These are phyloP conservation scores for Triadica sebifera DNA, from an alignment of 345 rosid genomes.

Conservation along the genomic window DNA sequence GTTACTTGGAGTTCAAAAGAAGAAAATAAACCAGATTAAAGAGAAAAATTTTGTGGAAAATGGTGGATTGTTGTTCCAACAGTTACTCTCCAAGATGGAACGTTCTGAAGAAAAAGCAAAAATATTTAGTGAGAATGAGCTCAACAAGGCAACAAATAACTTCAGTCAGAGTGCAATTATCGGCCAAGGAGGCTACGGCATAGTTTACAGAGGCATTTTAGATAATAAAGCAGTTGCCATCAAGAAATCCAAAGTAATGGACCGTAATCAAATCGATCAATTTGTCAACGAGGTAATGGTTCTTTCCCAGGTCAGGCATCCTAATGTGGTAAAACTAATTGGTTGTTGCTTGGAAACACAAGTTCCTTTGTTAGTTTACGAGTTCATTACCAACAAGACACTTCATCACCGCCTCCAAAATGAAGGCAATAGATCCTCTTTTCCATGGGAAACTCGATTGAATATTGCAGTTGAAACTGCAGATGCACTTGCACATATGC, in stretches of 20 bases:
- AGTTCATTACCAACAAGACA: conserved; percentile 23
- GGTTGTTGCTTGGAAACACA: conserved; percentile 23
- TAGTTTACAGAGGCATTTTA: conserved; percentile 23
- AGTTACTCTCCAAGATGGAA: conserved; percentile 14
- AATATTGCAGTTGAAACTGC: conserved; percentile 23
- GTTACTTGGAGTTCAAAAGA: not conserved
- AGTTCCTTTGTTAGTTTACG: conserved; percentile 23
- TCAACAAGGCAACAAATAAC: conserved; percentile 36
- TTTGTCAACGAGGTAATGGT: conserved; percentile 26
- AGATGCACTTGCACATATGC: conserved; percentile 4
- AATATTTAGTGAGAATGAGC: conserved; percentile 26
- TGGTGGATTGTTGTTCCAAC: conserved; percentile 27
- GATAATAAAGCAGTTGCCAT: conserved; percentile 18
- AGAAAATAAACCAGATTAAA: not conserved
- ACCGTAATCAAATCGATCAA: conserved; percentile 16
- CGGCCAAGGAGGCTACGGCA: conserved; percentile 38
- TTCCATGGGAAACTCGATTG: conserved; percentile 18
- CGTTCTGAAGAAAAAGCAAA: conserved; percentile 1
- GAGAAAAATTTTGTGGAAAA: conserved; percentile 1
- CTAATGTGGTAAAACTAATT: conserved; percentile 22
- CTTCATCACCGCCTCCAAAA: conserved; percentile 17
- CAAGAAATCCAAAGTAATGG: conserved; percentile 24
- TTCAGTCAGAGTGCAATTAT: conserved; percentile 32
- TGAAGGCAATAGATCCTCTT: not conserved
- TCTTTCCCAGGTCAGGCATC: conserved; percentile 17